Percentiles rank a stretch among this genome's conserved stretches.
Conservation (phyloP, 495 filamentous ascomycete species). For the Lindgomyces ingoldianus region DNA sequence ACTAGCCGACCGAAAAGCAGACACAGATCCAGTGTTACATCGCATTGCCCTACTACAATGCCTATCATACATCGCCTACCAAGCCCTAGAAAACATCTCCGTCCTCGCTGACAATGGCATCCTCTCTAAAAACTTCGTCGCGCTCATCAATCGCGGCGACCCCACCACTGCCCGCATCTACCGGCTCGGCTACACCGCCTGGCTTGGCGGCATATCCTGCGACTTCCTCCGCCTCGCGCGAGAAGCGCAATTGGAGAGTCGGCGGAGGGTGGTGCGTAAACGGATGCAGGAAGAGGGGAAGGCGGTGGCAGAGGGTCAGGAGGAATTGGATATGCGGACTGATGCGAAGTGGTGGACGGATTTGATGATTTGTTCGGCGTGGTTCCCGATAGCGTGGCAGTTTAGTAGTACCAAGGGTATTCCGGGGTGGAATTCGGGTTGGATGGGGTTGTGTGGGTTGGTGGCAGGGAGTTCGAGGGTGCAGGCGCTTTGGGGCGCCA, state of each 20-base stretch:
- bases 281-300: constrained; percentile 28
- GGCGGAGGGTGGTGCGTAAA: constrained; percentile 17
- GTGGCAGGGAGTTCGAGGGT: constrained; percentile 39
- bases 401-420: constrained; percentile 36
- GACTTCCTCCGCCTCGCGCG: constrained; percentile 32
- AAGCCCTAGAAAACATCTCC: constrained; percentile 44
- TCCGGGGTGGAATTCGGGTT: constrained; percentile 43
- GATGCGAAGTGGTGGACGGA: constrained; percentile 45
- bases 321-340: constrained; percentile 33
- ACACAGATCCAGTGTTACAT: constrained; percentile 40
- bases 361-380: constrained; percentile 41
- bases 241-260: constrained; percentile 34
- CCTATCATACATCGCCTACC: constrained; percentile 42
- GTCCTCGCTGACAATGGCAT: constrained; percentile 40
- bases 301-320: constrained; percentile 24
- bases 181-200: constrained; percentile 39
- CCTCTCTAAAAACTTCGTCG: constrained; percentile 27
- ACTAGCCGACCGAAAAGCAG: constrained; percentile 37
- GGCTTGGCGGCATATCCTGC: constrained; percentile 10
- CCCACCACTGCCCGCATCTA: constrained; percentile 38
- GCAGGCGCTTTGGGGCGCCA: constrained; percentile 38
- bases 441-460: constrained; percentile 42
- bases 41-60: constrained; percentile 40
- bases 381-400: constrained; percentile 44
- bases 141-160: constrained; percentile 31